phyloP scores from a whole-genome alignment of 345 rosid genomes.

The sweet orange (Citrus sinensis) region DVS_A1.0 CM039166.1:13962501-13963000 shows the following conservation, averaged over 20 bases:
- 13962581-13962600: constrained; percentile 93
- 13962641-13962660: constrained; percentile 60
- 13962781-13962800: neutral
- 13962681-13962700: constrained; percentile 83
- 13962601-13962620: constrained; percentile 89
- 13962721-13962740: constrained; percentile 88
- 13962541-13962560: constrained; percentile 57
- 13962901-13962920: constrained; percentile 57
- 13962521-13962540: neutral
- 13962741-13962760: constrained; percentile 90
- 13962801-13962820: neutral
- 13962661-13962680: constrained; percentile 89
- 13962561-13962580: constrained; percentile 82
- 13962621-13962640: constrained; percentile 91
- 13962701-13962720: constrained; percentile 82
- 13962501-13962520: neutral
- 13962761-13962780: constrained; percentile 24
- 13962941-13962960: constrained; percentile 60
- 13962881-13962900: constrained; percentile 97
- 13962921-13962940: constrained; percentile 29
- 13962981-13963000: constrained; percentile 79
- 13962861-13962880: constrained; percentile 12
- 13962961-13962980: constrained; percentile 92
- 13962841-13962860: neutral
- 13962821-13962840: neutral